Conservation (phyloP, 768 basidiomycete genomes). For the Amanita phalloides region DNA sequence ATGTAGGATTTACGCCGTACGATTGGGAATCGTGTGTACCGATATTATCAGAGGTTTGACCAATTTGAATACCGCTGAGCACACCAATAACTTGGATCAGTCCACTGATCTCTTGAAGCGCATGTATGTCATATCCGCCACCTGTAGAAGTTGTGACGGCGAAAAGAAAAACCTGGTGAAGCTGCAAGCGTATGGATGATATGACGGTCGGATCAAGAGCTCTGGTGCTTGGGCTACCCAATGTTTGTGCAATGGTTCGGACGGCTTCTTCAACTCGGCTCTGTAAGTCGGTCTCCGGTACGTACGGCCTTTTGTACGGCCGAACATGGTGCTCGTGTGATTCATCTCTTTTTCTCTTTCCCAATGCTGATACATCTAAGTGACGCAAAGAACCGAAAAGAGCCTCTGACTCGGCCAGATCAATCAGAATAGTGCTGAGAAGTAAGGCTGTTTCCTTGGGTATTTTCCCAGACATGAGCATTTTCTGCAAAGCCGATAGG, state of each 20-base stretch:
- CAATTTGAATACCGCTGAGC: conserved; percentile 67
- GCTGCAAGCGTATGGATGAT: conserved; percentile 57
- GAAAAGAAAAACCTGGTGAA: conserved; percentile 74
- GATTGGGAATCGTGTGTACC: conserved; percentile 17
- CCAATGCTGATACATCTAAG: conserved; percentile 51
- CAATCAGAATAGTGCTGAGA: conserved; percentile 52
- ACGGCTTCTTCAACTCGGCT: conserved; percentile 52
- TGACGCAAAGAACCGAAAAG: conserved; percentile 58
- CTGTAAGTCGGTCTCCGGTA: conserved; percentile 37
- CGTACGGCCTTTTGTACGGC: conserved; percentile 33
- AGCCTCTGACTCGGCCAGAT: conserved; percentile 51
- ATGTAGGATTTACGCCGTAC: conserved; percentile 19
- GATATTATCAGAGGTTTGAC: conserved; percentile 28
- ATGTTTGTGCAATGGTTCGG: conserved; percentile 39
- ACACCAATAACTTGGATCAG: conserved; percentile 77
- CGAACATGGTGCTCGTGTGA: conserved; percentile 26
- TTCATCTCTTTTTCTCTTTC: conserved; percentile 68
- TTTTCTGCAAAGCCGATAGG: conserved; percentile 41
- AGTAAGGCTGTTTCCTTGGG: conserved; percentile 41
- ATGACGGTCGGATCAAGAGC: conserved; percentile 48
- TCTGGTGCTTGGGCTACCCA: conserved; percentile 29
- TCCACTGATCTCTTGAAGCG: conserved; percentile 68
- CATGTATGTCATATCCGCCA: conserved; percentile 41
- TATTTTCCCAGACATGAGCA: conserved; percentile 35
- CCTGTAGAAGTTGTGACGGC: conserved; percentile 57